These are phyloP conservation scores for Schizopora paradoxa DNA, from an alignment of 1,284 basidiomycete genomes.

Conservation along the genomic window DNA sequence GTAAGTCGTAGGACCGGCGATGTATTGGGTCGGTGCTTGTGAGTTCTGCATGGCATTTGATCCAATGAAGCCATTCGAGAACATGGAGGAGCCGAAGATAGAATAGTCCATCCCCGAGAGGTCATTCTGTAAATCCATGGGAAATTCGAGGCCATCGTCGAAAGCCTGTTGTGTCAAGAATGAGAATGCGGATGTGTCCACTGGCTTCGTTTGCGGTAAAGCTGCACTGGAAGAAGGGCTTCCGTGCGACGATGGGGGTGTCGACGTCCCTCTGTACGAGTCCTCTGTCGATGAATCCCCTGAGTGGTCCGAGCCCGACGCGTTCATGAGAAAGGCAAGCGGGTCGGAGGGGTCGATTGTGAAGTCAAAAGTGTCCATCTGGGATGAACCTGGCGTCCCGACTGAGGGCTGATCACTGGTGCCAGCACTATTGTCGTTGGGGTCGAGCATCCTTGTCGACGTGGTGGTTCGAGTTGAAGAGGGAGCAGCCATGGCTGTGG, in stretches of 20 bases:
- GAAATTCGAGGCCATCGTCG: not conserved
- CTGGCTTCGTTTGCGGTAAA: conserved; percentile 2
- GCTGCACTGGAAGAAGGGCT: conserved; percentile 3
- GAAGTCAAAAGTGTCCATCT: conserved; percentile 6
- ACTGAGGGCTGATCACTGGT: too few species aligned
- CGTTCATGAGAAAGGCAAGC: conserved; percentile 11
- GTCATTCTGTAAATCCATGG: not conserved
- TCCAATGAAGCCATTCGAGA: conserved; percentile 4
- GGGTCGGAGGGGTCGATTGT: conserved; percentile 11
- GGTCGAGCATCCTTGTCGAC: too few species aligned
- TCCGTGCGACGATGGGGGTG: conserved; percentile 13
- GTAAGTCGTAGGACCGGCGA: not conserved
- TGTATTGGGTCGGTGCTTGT: not conserved
- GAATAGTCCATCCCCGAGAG: conserved; percentile 6
- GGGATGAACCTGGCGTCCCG: too few species aligned
- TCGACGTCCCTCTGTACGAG: conserved; percentile 6
- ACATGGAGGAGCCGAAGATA: conserved; percentile 12
- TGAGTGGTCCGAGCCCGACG: not conserved
- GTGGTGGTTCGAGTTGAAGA: too few species aligned
- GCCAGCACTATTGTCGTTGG: too few species aligned
- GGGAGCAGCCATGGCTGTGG: too few species aligned
- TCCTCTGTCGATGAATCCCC: conserved; percentile 15
- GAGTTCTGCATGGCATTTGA: conserved; percentile 3
- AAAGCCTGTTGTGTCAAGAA: not conserved
- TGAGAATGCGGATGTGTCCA: not conserved